Base-by-base conservation (phyloP, 2,329 filamentous ascomycete genomes). In the Fusarium multiceps region DNA sequence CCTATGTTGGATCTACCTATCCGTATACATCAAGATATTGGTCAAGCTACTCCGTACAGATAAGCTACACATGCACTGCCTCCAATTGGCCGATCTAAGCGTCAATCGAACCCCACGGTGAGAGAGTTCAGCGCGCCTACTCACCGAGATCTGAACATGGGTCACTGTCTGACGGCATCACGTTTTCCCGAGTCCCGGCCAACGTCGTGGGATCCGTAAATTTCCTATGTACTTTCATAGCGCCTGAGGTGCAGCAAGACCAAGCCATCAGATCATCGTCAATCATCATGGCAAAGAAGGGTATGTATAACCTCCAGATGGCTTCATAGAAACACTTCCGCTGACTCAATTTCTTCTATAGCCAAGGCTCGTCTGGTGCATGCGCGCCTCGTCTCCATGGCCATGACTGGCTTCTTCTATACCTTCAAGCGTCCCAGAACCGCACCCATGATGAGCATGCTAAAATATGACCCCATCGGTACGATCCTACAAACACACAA, bases 381-480 rank as follows among this genome's bases (percentile, higher is more conserved):
- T 79, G 95, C 98, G 80, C 94, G 96, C 80, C 91, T 99, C 73
- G 86, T 99, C 80, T 97, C 94, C 70, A 99, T 99, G 96, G 96
- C 96, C 80, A 91, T 97, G 91, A 99, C 96, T 27, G 96, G 96
- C 77, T 99, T 94, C 87, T 99, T 95, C 87, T 94, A 95, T 82
- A 97, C 93, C 56, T 90, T 97, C 81, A 87, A 91, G 74, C 90
- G 97, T 63, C 94, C 94, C 14, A 91, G 96, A 74, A 87, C 88
- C 30, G 87, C 94, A 68, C 86, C 91, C 46, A 94, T 97, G 59
- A 88, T 99, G 82, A 97, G 94, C 84, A 96, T 99, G 93, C 85
- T 99, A 75, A 99, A 99, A 86, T 99, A 99, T 82, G 96, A 99
- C 79, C 96, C 96, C 43, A 94, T 99, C 71, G 91, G 93, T 97